These are phyloP conservation scores for Cryphonectria japonica DNA, from an alignment of 2,329 filamentous ascomycete species.

Conservation along the genomic window DNA sequence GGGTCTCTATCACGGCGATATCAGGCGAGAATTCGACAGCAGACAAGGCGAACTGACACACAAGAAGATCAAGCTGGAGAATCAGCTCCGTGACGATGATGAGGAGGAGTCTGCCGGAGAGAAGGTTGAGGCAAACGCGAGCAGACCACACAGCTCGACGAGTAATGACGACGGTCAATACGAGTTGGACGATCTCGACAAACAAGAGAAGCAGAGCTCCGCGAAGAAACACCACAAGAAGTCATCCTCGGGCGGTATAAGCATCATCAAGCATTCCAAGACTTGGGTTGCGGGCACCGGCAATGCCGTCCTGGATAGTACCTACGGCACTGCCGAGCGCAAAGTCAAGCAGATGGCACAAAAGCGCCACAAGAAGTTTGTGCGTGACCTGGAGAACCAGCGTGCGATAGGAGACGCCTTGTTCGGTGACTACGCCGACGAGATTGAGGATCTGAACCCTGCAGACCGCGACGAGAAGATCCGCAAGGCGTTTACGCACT, in stretches of 20 bases:
- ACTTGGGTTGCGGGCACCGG: constrained; percentile 54
- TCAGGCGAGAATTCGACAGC: background rate
- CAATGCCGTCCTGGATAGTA: constrained; percentile 52
- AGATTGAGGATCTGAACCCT: constrained; percentile 90
- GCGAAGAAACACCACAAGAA: constrained; percentile 26
- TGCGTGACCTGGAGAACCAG: constrained; percentile 72
- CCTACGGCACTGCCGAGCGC: constrained; percentile 46
- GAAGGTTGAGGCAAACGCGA: constrained; percentile 26
- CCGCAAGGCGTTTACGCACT: constrained; percentile 87
- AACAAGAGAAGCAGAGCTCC: constrained; percentile 3
- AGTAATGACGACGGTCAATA: constrained; percentile 33
- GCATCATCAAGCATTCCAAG: constrained; percentile 43
- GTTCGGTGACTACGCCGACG: constrained; percentile 86
- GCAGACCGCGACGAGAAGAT: constrained; percentile 86
- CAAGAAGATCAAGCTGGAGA: constrained; percentile 3
- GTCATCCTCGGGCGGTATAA: constrained; percentile 23
- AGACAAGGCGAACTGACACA: constrained; percentile 1
- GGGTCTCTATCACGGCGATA: constrained; percentile 38
- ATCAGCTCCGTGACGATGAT: constrained; percentile 40
- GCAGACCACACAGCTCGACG: constrained; percentile 33
- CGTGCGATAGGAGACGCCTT: constrained; percentile 76
- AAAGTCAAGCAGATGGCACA: constrained; percentile 48
- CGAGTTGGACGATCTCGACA: constrained; percentile 40
- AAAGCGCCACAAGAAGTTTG: constrained; percentile 53
- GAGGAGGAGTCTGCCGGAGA: constrained; percentile 36